Evolutionary conservation across 2,329 filamentous ascomycete species (phyloP), one percentile per base, ranked within the genome.

Genomic region (Pseudocercospora crystallina): DNA sequence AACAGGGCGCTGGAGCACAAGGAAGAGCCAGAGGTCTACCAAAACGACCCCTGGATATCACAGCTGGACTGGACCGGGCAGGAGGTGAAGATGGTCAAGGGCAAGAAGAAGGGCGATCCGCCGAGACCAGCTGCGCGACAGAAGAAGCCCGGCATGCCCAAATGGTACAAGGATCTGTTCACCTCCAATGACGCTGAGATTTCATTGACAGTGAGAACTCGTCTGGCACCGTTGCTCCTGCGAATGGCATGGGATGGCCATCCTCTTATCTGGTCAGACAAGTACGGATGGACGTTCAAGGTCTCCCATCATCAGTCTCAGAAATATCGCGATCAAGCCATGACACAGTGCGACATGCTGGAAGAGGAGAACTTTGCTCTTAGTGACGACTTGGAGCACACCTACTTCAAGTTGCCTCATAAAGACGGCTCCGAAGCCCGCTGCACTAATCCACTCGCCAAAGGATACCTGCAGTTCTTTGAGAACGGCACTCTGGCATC

Each of bases 21-120:
- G 62, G 80, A 80, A 1, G 74, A 90, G 39, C 72, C 83, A 0
- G 80, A 85, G 17, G 77, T 84, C 39, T 96, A 89, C 74, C 74
- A 77, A 48, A 85, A 80, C 35, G 92, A 99, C 64, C 89, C 91
- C 5, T 99, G 95, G 95, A 71, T 99, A 64, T 81, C 80, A 57
- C 94, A 99, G 74, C 80, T 99, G 45, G 91, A 99, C 74, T 99
- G 94, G 94, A 88, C 89, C 1, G 90, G 89, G 3, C 91, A 97
- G 70, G 89, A 95, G 68, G 79, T 96, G 55, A 91, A 83, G 66
- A 94, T 92, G 87, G 85, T 84, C 15, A 97, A 96, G 68, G 87
- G 86, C 3, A 96, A 94, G 74, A 91, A 87, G 71, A 96, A 96
- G 69, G 77, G 75, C 8, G 89, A 95, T 49, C 84, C 86, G 9